A percentile compares a stretch with the other conserved stretches of the same genome.
phyloP scores from a whole-genome alignment of 73 alveolate genomes.

The Uronychia setigera region DNA sequence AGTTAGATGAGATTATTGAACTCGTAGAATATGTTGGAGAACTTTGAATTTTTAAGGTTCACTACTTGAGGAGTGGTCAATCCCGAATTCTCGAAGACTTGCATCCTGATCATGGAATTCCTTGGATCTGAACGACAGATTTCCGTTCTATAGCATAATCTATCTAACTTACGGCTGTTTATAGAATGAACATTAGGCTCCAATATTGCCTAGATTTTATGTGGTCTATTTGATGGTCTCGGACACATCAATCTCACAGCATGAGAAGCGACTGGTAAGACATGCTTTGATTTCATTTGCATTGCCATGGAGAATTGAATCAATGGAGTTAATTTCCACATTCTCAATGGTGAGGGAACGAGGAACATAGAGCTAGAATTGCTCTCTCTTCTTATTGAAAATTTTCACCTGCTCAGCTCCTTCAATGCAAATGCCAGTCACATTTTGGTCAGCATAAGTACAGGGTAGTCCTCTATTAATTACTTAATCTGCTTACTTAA shows the following conservation, averaged over 20 bases:
- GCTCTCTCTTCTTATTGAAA: slow-evolving; percentile 13
- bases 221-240: not conserved
- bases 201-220: not conserved
- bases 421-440: not conserved
- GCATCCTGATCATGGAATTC: slow-evolving; percentile 13
- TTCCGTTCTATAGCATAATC: slow-evolving; percentile 7
- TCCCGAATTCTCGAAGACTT: not conserved
- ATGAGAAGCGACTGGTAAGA: slow-evolving; percentile 1
- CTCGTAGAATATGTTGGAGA: slow-evolving; percentile 23
- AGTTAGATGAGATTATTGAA: slow-evolving; percentile 3
- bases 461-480: slow-evolving; percentile 6
- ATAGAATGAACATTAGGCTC: not conserved
- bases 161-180: slow-evolving; percentile 4
- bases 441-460: not conserved
- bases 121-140: slow-evolving; percentile 4
- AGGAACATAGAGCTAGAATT: slow-evolving; percentile 5
- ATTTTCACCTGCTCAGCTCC: not conserved
- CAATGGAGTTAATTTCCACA: slow-evolving; percentile 10
- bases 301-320: slow-evolving; percentile 17
- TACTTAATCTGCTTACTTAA: not conserved
- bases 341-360: not conserved
- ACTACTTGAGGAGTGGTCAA: not conserved
- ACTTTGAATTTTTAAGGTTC: not conserved
- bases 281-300: slow-evolving; percentile 1
- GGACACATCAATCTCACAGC: slow-evolving; percentile 2